These are phyloP conservation scores for Trametes sanguinea DNA, from an alignment of 768 basidiomycete species.

Conservation along the genomic window DNA sequence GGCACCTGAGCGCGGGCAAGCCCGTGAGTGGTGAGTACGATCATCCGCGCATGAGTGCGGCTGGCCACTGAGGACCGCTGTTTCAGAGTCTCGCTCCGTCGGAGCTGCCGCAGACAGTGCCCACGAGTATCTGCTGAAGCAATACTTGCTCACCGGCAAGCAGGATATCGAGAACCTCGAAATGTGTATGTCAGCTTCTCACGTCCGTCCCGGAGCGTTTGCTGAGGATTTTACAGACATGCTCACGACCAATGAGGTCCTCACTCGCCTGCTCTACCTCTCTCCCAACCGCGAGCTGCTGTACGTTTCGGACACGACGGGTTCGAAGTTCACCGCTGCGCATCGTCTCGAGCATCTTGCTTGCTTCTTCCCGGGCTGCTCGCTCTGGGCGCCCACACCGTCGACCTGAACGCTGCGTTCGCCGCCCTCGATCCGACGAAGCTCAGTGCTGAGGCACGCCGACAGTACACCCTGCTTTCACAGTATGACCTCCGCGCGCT, in stretches of 20 bases:
- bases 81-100: slow-evolving; percentile 44
- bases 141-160: slow-evolving; percentile 65
- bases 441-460: slow-evolving; percentile 34
- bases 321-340: slow-evolving; percentile 38
- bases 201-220: neutral
- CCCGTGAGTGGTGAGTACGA: slow-evolving; percentile 49
- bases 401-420: slow-evolving; percentile 44
- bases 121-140: slow-evolving; percentile 78
- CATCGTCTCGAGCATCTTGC: slow-evolving; percentile 72
- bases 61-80: no score
- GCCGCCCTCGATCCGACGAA: slow-evolving; percentile 48
- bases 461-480: slow-evolving; percentile 40
- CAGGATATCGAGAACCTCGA: slow-evolving; percentile 60
- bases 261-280: slow-evolving; percentile 66
- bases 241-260: slow-evolving; percentile 59
- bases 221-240: slow-evolving; percentile 46
- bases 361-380: slow-evolving; percentile 76
- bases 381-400: slow-evolving; percentile 65
- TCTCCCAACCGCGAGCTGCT: slow-evolving; percentile 65
- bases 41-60: neutral
- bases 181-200: slow-evolving; percentile 54
- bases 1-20: slow-evolving; percentile 51
- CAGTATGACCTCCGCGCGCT: slow-evolving; percentile 58
- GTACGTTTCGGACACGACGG: slow-evolving; percentile 60
- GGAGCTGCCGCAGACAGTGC: slow-evolving; percentile 72